Percentiles rank a stretch among this genome's conserved stretches.
phyloP scores from a whole-genome alignment of 768 basidiomycete species.

The Mycena alexandri region DNA sequence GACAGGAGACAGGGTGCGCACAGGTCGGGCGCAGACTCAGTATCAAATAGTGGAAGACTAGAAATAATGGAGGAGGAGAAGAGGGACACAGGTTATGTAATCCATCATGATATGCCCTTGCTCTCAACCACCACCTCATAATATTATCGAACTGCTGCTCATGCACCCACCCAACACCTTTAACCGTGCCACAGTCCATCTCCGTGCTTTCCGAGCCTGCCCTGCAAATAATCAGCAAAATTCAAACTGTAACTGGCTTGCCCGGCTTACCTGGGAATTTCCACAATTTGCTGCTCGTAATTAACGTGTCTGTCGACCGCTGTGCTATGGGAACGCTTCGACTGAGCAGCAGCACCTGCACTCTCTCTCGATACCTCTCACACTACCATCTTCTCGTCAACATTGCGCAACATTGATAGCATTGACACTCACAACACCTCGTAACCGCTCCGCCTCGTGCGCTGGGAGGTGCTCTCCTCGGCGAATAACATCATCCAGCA shows the following conservation, averaged over 20 bases:
- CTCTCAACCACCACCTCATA: too few relatives aligned
- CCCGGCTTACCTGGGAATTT: slow-evolving; percentile 18
- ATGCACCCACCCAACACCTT: slow-evolving; percentile 23
- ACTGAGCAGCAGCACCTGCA: slow-evolving; percentile 25
- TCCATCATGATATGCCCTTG: neutral
- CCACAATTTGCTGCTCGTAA: slow-evolving; percentile 6
- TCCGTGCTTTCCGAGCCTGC: neutral
- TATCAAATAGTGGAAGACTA: slow-evolving; percentile 28
- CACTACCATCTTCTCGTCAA: slow-evolving; percentile 11
- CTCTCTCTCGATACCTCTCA: slow-evolving; percentile 23
- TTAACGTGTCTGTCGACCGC: slow-evolving; percentile 17
- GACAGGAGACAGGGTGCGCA: slow-evolving; percentile 39
- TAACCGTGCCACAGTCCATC: slow-evolving; percentile 24
- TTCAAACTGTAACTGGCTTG: neutral
- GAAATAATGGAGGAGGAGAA: slow-evolving; percentile 29
- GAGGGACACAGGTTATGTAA: neutral
- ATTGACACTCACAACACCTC: slow-evolving; percentile 16
- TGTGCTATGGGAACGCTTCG: slow-evolving; percentile 27
- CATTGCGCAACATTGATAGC: too few relatives aligned
- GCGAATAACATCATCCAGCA: slow-evolving; percentile 30
- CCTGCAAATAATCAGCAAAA: neutral
- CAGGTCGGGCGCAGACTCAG: slow-evolving; percentile 40
- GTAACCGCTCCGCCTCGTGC: slow-evolving; percentile 19
- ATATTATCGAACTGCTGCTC: neutral
- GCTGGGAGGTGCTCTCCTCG: slow-evolving; percentile 2